Conservation (phyloP, 2,329 filamentous ascomycete species). For the Botryosphaeria dothidea region DNA sequence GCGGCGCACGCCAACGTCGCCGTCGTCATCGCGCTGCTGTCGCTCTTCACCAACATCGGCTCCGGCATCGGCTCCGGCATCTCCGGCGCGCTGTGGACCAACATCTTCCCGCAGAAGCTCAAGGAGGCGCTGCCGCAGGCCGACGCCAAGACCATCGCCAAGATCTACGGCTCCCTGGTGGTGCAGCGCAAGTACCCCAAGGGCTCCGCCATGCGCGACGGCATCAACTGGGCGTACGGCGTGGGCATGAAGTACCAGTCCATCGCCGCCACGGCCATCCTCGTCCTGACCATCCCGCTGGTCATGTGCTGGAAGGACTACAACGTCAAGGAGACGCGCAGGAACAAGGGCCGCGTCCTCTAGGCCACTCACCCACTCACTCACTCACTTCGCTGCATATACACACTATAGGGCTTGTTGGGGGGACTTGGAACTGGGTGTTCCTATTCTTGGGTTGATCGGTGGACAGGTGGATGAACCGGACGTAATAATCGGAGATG, state of each 20-base stretch:
- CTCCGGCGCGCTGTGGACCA: conserved; percentile 63
- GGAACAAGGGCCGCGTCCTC: conserved; percentile 41
- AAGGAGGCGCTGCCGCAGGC: conserved; percentile 44
- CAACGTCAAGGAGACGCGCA: conserved; percentile 36
- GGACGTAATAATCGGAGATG: too few relatives aligned
- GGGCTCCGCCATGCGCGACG: conserved; percentile 49
- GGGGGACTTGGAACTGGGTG: too few relatives aligned
- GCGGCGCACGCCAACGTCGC: conserved; percentile 59
- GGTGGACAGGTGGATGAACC: too few relatives aligned
- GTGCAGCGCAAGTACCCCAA: conserved; percentile 55
- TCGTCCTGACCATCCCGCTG: conserved; percentile 31
- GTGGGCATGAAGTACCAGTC: conserved; percentile 43
- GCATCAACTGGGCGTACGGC: conserved; percentile 33
- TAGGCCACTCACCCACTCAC: too few relatives aligned
- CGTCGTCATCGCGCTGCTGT: conserved; percentile 59
- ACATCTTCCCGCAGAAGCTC: conserved; percentile 55
- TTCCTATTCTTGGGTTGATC: too few relatives aligned
- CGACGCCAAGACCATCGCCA: conserved; percentile 35
- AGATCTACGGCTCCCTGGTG: conserved; percentile 53
- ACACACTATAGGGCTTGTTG: too few relatives aligned
- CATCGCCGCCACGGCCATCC: conserved; percentile 31
- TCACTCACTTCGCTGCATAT: too few relatives aligned
- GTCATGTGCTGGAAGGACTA: conserved; percentile 35
- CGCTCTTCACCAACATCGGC: conserved; percentile 61
- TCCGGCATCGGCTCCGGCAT: conserved; percentile 46